Evolutionary conservation across 108 stramenopile genomes (phyloP).

Genomic region (Discostella stelligeroides): DNA sequence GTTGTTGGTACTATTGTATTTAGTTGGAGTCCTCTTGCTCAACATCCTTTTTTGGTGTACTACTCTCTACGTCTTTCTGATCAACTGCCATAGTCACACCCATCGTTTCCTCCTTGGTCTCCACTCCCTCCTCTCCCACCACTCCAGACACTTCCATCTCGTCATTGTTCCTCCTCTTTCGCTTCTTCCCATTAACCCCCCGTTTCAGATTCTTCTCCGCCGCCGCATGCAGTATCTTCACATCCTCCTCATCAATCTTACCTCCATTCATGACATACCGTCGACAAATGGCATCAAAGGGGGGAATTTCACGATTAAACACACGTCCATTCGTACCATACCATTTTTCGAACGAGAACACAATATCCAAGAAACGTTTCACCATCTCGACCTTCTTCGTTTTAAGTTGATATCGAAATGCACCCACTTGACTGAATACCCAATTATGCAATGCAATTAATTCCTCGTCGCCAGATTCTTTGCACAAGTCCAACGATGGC

Average conservation of each 20-base stretch:
- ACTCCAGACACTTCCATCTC: too few species aligned
- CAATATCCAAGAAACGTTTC: slow-evolving; percentile 40
- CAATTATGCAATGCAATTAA: slow-evolving; percentile 41
- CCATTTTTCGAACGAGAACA: slow-evolving; percentile 49
- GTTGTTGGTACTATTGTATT: too few species aligned
- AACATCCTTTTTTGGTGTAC: too few species aligned
- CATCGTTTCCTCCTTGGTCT: too few species aligned
- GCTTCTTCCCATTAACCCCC: slow-evolving; percentile 23
- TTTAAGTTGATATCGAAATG: slow-evolving; percentile 39
- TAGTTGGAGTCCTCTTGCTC: too few species aligned
- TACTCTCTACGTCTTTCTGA: too few species aligned
- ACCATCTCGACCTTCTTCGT: slow-evolving; percentile 32
- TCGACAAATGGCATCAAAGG: slow-evolving; percentile 36
- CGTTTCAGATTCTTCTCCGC: background rate
- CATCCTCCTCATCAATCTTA: slow-evolving; percentile 19
- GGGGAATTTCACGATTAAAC: slow-evolving; percentile 39
- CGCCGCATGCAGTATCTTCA: slow-evolving; percentile 20
- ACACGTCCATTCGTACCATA: slow-evolving; percentile 40
- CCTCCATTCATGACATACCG: slow-evolving; percentile 45
- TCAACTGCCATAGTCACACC: too few species aligned
- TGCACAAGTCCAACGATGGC: slow-evolving; percentile 35
- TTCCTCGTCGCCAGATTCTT: slow-evolving; percentile 40
- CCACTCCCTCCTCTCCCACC: too few species aligned
- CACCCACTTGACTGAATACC: slow-evolving; percentile 41
- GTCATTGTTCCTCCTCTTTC: too few species aligned